A percentile compares a stretch with the other conserved stretches of the same genome.
Evolutionary conservation across 495 filamentous ascomycete genomes (phyloP).

Genomic region (Aspergillus bridgeri): DNA sequence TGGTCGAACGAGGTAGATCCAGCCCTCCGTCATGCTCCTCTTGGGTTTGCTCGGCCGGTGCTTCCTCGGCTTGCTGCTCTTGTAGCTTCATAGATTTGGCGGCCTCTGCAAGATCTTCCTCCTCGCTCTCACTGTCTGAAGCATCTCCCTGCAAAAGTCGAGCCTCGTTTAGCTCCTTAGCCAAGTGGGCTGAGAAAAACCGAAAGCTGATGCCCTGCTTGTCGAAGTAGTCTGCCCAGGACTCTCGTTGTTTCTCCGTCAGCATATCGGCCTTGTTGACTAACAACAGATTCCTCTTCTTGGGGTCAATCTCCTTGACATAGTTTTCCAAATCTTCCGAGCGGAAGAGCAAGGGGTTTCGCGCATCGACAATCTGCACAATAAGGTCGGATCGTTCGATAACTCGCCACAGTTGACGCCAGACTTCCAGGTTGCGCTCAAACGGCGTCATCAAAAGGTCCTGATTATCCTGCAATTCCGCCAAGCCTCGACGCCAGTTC

Average conservation of each 20-base stretch:
- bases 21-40: conserved; percentile 24
- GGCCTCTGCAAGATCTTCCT: conserved; percentile 36
- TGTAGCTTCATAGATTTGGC: conserved; percentile 39
- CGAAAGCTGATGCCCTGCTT: conserved; percentile 76
- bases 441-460: conserved; percentile 98
- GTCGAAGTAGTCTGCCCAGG: conserved; percentile 88
- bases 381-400: conserved; percentile 95
- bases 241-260: conserved; percentile 76
- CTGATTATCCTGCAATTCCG: conserved; percentile 86
- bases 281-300: conserved; percentile 87
- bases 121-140: conserved; percentile 46
- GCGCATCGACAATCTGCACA: conserved; percentile 97
- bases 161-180: conserved; percentile 82
- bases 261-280: conserved; percentile 99
- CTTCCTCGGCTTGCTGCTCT: conserved; percentile 37
- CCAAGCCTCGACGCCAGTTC: conserved; percentile 85
- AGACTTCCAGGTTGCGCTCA: conserved; percentile 96
- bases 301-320: conserved; percentile 83
- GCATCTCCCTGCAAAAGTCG: conserved; percentile 45
- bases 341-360: conserved; percentile 91
- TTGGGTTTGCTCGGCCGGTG: conserved; percentile 1
- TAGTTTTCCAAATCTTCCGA: conserved; percentile 92
- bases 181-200: conserved; percentile 93
- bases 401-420: conserved; percentile 97
- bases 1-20: conserved; percentile 24